Evolutionary conservation across 2,329 filamentous ascomycete genomes (phyloP), one percentile per base, ranked within the genome.

Genomic region (Aspergillus pseudoterreus): DNA sequence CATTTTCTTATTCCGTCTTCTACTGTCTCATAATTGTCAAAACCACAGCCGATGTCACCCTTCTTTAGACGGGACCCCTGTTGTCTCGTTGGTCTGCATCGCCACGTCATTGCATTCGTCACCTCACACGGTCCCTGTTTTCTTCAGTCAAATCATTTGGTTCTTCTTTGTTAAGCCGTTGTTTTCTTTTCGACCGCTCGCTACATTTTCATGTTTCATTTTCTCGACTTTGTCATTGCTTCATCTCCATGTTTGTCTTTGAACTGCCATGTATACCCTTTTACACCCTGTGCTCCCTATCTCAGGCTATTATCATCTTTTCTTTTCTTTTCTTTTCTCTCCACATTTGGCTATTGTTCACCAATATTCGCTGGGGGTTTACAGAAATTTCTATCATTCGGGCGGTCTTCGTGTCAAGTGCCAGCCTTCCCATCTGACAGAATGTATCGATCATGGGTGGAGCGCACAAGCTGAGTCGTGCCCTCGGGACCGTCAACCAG

Each of bases 251-350:
- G 27, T 30, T 30, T 43, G 41, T 27, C 30, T 27, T 50, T 55
- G 42, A 38, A 49, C 43, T 51, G 39, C 59, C 49, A 52, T 60
- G 54, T 58, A 55, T 60, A 59, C 56, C 58, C 58, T 59, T 51
- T 51, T 42, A 30, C 8, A 30, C 10, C 27, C 27, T 30, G 27
- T 30, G 8, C 10, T 30, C 27, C 27, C 11, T 6, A 30, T 30
- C 27, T 30, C 27, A 30, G 27, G 27, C 27, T 8, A 30, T 11
- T 11, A 30, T 30, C 27, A 11, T 30, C 27, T 30, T 30, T 9
- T 30, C 11, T 30, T 11, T 9, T 30, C 11, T 30, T 11, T 9
- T 30, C 27, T 30, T 30, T 30, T 9, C 27, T 22, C 27, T 30
- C 27, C 27, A 30, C 27, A 8, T 30, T 30, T 30, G 27, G 27